phyloP scores from a whole-genome alignment of 305 asterid genomes.

The Ilex paraguariensis region DNA sequence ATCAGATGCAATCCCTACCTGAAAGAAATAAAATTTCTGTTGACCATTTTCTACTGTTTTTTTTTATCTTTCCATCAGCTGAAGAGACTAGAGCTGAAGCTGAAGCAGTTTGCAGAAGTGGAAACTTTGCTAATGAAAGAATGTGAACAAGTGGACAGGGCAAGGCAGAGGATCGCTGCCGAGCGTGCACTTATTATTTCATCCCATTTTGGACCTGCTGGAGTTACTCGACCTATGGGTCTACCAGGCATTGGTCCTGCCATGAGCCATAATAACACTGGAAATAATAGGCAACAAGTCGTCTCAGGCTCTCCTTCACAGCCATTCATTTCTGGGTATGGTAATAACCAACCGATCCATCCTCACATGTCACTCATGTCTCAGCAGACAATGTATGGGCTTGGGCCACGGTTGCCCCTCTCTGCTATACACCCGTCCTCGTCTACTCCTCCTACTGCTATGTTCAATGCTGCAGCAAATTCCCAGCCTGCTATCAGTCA shows the following conservation, averaged over 20 bases:
- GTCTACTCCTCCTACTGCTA: slow-evolving; percentile 35
- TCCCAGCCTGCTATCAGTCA: slow-evolving; percentile 57
- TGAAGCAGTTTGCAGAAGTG: slow-evolving; percentile 46
- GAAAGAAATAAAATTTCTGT: too few species aligned
- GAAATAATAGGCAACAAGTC: slow-evolving; percentile 52
- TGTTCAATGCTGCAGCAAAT: slow-evolving; percentile 41
- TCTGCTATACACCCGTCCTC: slow-evolving; percentile 68
- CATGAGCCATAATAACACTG: slow-evolving; percentile 31
- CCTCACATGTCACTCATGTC: slow-evolving; percentile 62
- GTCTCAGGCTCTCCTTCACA: slow-evolving; percentile 43
- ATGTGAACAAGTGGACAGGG: slow-evolving; percentile 93
- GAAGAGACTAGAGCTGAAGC: slow-evolving; percentile 11
- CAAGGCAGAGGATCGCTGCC: slow-evolving; percentile 64
- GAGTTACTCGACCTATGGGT: slow-evolving; percentile 43
- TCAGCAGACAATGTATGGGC: slow-evolving; percentile 66
- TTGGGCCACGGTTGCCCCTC: slow-evolving; percentile 69
- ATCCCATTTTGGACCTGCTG: slow-evolving; percentile 49
- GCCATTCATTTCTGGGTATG: slow-evolving; percentile 50
- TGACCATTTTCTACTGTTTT: too few species aligned
- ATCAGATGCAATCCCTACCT: too few species aligned
- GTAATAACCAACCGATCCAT: slow-evolving; percentile 55
- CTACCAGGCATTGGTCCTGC: slow-evolving; percentile 38
- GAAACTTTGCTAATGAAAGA: slow-evolving; percentile 93
- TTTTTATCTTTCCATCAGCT: neutral
- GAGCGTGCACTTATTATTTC: slow-evolving; percentile 63